Evolutionary conservation across 768 basidiomycete species (phyloP).

Genomic region (Nidularia pulvinata): DNA sequence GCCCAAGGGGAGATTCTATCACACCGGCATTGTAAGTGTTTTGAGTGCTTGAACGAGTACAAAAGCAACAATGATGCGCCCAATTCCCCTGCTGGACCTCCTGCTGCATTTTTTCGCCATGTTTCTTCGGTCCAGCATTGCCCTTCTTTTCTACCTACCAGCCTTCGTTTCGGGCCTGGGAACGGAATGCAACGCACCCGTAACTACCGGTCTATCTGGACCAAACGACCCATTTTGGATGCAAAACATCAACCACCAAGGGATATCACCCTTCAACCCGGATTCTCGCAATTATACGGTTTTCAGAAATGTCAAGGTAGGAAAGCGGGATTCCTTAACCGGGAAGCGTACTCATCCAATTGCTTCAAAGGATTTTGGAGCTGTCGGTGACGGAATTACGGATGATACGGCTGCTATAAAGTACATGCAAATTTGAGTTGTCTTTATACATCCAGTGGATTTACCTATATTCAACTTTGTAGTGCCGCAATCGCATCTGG

Average conservation of each 20-base stretch:
- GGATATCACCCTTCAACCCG: conserved; percentile 63
- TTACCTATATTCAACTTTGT: background rate
- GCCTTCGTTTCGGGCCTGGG: conserved; percentile 33
- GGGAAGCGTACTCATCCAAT: background rate
- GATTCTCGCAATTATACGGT: conserved; percentile 57
- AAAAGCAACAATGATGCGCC: no score
- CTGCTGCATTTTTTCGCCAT: no score
- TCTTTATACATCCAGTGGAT: no score
- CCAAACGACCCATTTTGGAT: conserved; percentile 68
- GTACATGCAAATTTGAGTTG: conserved; percentile 22
- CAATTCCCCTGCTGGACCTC: no score
- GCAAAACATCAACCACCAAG: conserved; percentile 71
- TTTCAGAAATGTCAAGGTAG: conserved; percentile 72
- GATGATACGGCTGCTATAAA: conserved; percentile 82
- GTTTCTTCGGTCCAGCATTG: no score
- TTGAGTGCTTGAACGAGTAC: no score
- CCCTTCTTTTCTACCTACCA: no score
- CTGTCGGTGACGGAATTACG: conserved; percentile 56
- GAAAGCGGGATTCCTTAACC: background rate
- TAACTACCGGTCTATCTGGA: conserved; percentile 46
- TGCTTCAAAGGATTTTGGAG: conserved; percentile 29
- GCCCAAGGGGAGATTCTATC: no score
- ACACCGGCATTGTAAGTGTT: no score
- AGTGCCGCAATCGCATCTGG: conserved; percentile 69
- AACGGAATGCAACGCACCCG: conserved; percentile 40